Evolutionary conservation across 176 grass and related monocot species (phyloP), one percentile per base, ranked within the genome.

Genomic region (Eremochloa ophiuroides): DNA sequence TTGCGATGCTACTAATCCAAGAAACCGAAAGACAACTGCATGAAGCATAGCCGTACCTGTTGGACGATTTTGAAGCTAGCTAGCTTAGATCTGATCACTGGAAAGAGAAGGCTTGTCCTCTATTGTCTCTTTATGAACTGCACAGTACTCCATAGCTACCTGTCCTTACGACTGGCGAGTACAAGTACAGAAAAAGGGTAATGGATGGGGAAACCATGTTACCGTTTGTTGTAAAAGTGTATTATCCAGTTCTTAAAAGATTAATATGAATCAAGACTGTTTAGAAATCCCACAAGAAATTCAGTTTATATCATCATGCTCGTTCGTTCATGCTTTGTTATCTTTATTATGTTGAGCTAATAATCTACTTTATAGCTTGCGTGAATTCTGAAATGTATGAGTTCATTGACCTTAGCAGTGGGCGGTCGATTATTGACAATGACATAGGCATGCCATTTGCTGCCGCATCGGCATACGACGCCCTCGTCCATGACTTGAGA

Each of bases 91-190:
- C 38, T 18, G 33, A 66, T 59, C 67, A 50, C 11, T 50, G 62
- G 61, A 80, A 84, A 62, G 39, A 74, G 64, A 79, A 16, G 6
- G 11, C n/a, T 30, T 48, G 18, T 71, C 23, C 23, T 84, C 17
- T 58, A 17, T 62, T 8, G 56, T 65, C n/a, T 69, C 34, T 68
- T 29, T 50, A 33, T 44, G 38, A 68, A 81, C 31, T 69, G 50
- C n/a, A n/a, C n/a, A n/a, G n/a, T 53, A 53, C 50, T 53, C 51
- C 8, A 8, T 48, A 50, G 18, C 40, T 79, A 4, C 28, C 28
- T 70, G 9, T 60, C 74, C 62, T 22, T 15, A 22, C 3, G 1
- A 35, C 16, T 17, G 34, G 34, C 18, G 34, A 25, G 39, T 44
- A 16, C 67, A 48, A 60, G 56, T 61, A 61, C 58, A 61, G 25